Percentiles rank a stretch among this genome's conserved stretches.
Evolutionary conservation across 176 grass and related monocot genomes (phyloP).

Genomic region (bread wheat (Triticum aestivum)): IWGSC_CS_RefSeq_v2.1 NC_057796.1:224579997-224580496

Average conservation of each 20-base stretch:
- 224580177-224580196: constrained; percentile 1
- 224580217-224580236: constrained; percentile 38
- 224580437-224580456: background rate
- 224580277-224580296: constrained; percentile 63
- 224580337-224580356: constrained; percentile 23
- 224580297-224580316: constrained; percentile 78
- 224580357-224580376: background rate
- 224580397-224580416: background rate
- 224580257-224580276: constrained; percentile 65
- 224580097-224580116: constrained; percentile 67
- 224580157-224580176: background rate
- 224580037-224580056: constrained; percentile 58
- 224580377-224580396: background rate
- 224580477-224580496: background rate
- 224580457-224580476: background rate
- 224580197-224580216: background rate
- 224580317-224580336: constrained; percentile 93
- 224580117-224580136: constrained; percentile 54
- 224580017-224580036: constrained; percentile 48
- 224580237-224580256: constrained; percentile 80
- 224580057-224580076: constrained; percentile 62
- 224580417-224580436: background rate
- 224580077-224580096: constrained; percentile 53
- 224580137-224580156: background rate
- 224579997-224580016: constrained; percentile 82